Base-by-base conservation (phyloP, 2,329 filamentous ascomycete genomes). In the Apiospora hydei region DNA sequence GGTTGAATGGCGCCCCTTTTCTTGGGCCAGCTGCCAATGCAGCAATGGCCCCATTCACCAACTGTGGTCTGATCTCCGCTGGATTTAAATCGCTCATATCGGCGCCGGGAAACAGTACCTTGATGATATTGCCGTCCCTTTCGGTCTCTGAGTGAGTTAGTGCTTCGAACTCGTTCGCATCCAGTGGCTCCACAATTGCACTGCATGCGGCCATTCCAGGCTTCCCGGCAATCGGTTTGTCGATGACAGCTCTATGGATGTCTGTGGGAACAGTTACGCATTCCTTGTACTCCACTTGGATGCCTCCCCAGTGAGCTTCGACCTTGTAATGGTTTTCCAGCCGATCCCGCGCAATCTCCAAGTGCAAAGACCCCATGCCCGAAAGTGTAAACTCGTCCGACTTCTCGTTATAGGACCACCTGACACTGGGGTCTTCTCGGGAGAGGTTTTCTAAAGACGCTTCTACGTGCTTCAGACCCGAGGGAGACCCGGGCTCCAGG, bases 241-340 rank as follows among this genome's bases (percentile, higher is more conserved):
- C 94, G 78, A 95, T 95, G 5, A 91, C 84, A 70, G 89, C 88
- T 34, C 88, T 89, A 49, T 91, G 87, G 0, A 88, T 83, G 0
- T 81, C 80, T 0, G 91, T 92, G 0, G 87, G 77, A 3, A 85
- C 84, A 0, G 90, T 89, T 13, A 96, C 85, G 67, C 91, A 92
- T 83, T 99, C 96, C 71, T 97, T 92, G 83, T 98, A 99, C 76
- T 97, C 95, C 73, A 99, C 98, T 77, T 98, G 94, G 74, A 99
- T 97, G 70, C 91, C 92, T 16, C 96, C 95, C 85, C 98, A 98
- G 84, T 91, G 74, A 87, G 95, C 88, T 90, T 98, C 81, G 86
- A 88, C 94, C 81, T 96, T 97, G 83, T 98, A 92, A 78, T 97
- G 94, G 70, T 94, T 93, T 75, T 96, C 91, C 13, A 99, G 89